Conservation (phyloP, 192 early-diverging fungal genomes). For the Coemansia sp. region DNA sequence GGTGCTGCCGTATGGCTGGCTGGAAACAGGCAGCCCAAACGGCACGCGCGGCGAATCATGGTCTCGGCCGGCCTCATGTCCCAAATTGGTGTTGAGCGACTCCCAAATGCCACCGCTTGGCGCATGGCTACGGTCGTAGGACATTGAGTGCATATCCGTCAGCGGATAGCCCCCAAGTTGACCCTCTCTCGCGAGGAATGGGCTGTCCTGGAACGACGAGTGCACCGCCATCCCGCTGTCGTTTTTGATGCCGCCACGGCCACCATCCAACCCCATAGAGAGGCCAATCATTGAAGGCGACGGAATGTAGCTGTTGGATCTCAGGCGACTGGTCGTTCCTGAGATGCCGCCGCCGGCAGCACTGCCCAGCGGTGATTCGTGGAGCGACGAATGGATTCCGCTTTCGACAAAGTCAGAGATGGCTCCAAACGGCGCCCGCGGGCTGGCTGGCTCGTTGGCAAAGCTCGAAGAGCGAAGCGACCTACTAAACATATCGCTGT, state of each 20-base stretch:
- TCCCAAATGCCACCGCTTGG: conserved; percentile 26
- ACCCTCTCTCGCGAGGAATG: conserved; percentile 20
- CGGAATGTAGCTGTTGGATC: conserved; percentile 31
- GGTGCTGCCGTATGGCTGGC: neutral
- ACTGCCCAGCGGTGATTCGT: conserved; percentile 17
- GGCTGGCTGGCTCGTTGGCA: conserved; percentile 31
- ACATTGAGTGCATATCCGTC: conserved; percentile 16
- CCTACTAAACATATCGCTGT: conserved; percentile 32
- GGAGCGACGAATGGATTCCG: neutral
- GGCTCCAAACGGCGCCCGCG: conserved; percentile 14
- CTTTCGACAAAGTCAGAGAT: neutral
- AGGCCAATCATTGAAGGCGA: conserved; percentile 23
- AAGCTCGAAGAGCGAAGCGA: conserved; percentile 35
- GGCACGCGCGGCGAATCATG: conserved; percentile 5
- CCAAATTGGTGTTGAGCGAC: conserved; percentile 4
- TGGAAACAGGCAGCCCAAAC: conserved; percentile 3
- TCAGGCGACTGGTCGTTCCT: conserved; percentile 12
- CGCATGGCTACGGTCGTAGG: conserved; percentile 1
- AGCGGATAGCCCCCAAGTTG: conserved; percentile 27
- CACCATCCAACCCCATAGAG: conserved; percentile 16
- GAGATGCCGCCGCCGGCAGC: conserved; percentile 2
- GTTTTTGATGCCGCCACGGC: neutral
- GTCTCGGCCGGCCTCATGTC: conserved; percentile 2
- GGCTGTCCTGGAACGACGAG: conserved; percentile 13
- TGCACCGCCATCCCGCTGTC: neutral